Evolutionary conservation across 495 filamentous ascomycete genomes (phyloP).

Genomic region (Lasiosphaeria miniovina): DNA sequence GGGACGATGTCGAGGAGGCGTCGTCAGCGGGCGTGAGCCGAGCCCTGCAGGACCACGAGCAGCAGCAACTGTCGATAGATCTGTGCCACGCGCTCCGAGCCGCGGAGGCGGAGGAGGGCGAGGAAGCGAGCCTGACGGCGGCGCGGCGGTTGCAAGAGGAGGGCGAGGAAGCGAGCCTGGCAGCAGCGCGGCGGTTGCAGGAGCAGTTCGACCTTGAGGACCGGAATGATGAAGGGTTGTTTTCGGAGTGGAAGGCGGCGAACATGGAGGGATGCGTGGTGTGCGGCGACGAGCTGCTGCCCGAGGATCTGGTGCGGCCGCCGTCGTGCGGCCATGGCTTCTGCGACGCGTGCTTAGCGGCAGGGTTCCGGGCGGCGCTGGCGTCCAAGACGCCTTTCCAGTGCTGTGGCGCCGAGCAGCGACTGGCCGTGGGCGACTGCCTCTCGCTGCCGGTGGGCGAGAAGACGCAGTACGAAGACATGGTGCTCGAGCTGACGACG

Average conservation of each 20-base stretch:
- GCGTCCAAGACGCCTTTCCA: conserved; percentile 1
- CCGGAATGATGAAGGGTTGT: neutral
- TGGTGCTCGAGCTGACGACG: conserved; percentile 5
- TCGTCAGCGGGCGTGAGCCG: no score
- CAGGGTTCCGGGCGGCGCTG: conserved; percentile 1
- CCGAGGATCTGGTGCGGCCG: neutral
- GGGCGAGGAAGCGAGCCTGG: neutral
- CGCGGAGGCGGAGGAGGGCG: neutral
- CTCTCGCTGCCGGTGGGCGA: neutral
- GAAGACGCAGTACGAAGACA: neutral
- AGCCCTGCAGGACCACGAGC: no score
- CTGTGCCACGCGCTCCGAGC: no score
- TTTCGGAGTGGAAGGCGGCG: neutral
- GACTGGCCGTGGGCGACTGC: neutral
- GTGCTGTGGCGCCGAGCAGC: conserved; percentile 6
- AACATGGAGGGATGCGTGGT: neutral
- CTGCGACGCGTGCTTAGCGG: conserved; percentile 7
- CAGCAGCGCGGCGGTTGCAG: neutral
- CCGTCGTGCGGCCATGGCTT: conserved; percentile 1
- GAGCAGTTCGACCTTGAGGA: neutral
- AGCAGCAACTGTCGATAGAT: no score
- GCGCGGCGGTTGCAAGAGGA: no score
- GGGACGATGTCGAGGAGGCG: no score
- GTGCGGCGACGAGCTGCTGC: neutral
- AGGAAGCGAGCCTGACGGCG: no score